These are phyloP conservation scores for Cladosporium sp. DNA, from an alignment of 2,329 filamentous ascomycete genomes.

Conservation along the genomic window DNA sequence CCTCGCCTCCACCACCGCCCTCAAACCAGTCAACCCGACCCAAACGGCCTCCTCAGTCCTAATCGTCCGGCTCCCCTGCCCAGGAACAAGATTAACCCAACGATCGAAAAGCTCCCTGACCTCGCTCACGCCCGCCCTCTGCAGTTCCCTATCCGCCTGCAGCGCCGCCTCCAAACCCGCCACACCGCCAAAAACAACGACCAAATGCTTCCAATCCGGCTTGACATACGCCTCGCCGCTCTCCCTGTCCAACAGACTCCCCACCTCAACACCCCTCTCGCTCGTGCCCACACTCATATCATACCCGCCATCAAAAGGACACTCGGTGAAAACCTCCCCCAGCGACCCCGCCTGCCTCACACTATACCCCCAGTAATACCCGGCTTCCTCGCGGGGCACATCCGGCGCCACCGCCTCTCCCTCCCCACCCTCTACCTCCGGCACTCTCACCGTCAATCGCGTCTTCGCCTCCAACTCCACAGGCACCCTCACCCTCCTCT, in stretches of 20 bases:
- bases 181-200: constrained; percentile 78
- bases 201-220: constrained; percentile 55
- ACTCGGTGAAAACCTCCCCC: constrained; percentile 72
- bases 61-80: constrained; percentile 78
- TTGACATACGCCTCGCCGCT: constrained; percentile 42
- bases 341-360: constrained; percentile 64
- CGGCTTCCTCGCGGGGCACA: constrained; percentile 66
- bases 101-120: constrained; percentile 72
- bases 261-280: constrained; percentile 57
- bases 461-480: constrained; percentile 64
- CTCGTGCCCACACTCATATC: constrained; percentile 80
- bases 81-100: constrained; percentile 77
- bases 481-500: constrained; percentile 48
- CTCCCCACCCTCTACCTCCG: constrained; percentile 24
- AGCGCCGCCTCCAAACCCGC: constrained; percentile 74
- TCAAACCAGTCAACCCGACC: constrained; percentile 67
- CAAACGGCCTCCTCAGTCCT: constrained; percentile 80
- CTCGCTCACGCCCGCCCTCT: constrained; percentile 59
- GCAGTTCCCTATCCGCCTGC: constrained; percentile 56
- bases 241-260: constrained; percentile 33
- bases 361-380: constrained; percentile 83
- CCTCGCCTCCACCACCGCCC: constrained; percentile 36
- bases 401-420: constrained; percentile 54
- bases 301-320: constrained; percentile 70
- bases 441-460: constrained; percentile 68